Base-by-base conservation (phyloP, 2,329 filamentous ascomycete genomes). In the Beauveria bassiana region DNA sequence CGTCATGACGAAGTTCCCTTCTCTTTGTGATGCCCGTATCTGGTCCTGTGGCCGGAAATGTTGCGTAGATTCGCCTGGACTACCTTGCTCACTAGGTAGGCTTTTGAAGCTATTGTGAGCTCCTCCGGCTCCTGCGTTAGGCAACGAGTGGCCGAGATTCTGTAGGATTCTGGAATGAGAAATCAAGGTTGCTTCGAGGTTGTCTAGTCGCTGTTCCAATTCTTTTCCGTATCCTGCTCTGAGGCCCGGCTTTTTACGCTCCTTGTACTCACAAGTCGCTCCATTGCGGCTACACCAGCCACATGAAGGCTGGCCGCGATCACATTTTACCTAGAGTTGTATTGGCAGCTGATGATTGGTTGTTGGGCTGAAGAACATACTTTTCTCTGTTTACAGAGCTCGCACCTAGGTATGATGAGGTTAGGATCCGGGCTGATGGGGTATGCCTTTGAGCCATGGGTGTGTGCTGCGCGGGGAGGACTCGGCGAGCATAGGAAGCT, bases 331-430 rank as follows among this genome's bases (percentile, higher is more conserved):
- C 85, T 86, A 67, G 26, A 20, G 2, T n/a, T 9, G 14, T 16
- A 57, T 61, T 57, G 57, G 60, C 45, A 10, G 26, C 62, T 69
- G 59, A 68, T 62, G 18, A 43, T 54, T 34, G 47, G 18, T 7
- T 45, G 8, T 42, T 6, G 20, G n/a, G 14, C 12, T 16, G 42
- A 38, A 16, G 9, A 24, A 24, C 42, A 61, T 75, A 91, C 89
- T 80, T 93, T 93, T 77, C 90, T 80, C 73, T 89, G 86, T 74
- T 93, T 92, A 78, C 89, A 91, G 57, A 89, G 80, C 75, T 93
- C 90, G 70, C 90, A 88, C 69, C 86, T 88, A 73, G 70, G 69
- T 52, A 72, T 65, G 12, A 62, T 40, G 59, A 65, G 64, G 68
- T 80, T 73, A 79, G 78, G 68, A 66, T 70, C 67, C 57, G 61